Evolutionary conservation across 2,329 filamentous ascomycete species (phyloP), one percentile per base, ranked within the genome.

Genomic region (Coleophoma cylindrospora): DNA sequence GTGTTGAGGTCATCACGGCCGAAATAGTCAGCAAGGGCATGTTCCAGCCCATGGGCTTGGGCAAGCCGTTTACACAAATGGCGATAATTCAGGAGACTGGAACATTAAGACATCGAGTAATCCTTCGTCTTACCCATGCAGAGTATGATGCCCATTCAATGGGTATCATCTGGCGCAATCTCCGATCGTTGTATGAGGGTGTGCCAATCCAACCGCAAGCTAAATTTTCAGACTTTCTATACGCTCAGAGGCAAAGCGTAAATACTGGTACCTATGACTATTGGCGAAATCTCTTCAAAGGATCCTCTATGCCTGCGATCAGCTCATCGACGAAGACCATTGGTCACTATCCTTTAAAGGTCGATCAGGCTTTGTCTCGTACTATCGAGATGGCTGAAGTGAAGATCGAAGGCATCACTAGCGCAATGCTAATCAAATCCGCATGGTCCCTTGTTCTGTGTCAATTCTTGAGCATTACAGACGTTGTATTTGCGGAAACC

Each of bases 401-500:
- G 14, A 47, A 10, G 45, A 33, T 27, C n/a, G 45, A 47, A 13
- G 45, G 45, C 33, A 47, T 47, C 32, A 47, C 45, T 19, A 47
- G 12, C 34, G 21, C 45, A 27, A 47, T 40, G 21, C 15, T 47
- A 15, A 47, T 47, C 21, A 47, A 40, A 14, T 40, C 19, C 22
- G 45, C 34, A 5, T 47, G 45, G 45, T 38, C 45, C 12, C 45
- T 38, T 33, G 45, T 40, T 15, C 34, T 47, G n/a, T 21, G 34
- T 33, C 45, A 27, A 40, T 47, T 38, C 32, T 38, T 40, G 34
- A 14, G 34, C 21, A 47, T 32, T 27, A 15, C 34, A 2, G 45
- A 47, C 32, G 19, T 47, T n/a, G 34, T 47, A 27, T 47, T 47
- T 47, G 45, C 34, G 17, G 45, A 47, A 22, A 47, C 45, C 33